These are phyloP conservation scores for Candida sanyiensis DNA, from an alignment of 805 yeast species.

Conservation along the genomic window DNA sequence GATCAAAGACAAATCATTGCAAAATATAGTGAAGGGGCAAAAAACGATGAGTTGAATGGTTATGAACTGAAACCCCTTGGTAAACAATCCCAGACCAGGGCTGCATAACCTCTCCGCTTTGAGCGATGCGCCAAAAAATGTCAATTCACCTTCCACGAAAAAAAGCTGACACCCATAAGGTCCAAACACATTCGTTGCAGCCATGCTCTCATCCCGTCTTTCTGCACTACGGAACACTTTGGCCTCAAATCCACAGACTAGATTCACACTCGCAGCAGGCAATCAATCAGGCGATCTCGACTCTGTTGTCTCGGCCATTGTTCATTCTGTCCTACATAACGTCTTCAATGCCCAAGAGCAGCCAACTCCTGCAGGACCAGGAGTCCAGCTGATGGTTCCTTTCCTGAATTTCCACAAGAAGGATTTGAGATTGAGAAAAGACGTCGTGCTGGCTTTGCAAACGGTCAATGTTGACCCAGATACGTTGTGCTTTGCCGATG, in stretches of 20 bases:
- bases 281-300: slow-evolving; percentile 88
- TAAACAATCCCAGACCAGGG: too few species aligned
- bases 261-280: slow-evolving; percentile 53
- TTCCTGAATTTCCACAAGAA: slow-evolving; percentile 62
- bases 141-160: too few species aligned
- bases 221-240: neutral
- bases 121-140: too few species aligned
- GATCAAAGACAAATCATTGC: too few species aligned
- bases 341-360: slow-evolving; percentile 26
- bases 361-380: slow-evolving; percentile 7
- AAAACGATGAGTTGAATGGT: too few species aligned
- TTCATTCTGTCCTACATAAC: slow-evolving; percentile 58
- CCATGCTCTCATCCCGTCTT: neutral
- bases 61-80: too few species aligned
- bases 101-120: too few species aligned
- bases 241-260: neutral
- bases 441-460: slow-evolving; percentile 51
- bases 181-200: too few species aligned
- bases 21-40: too few species aligned
- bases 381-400: slow-evolving; percentile 44
- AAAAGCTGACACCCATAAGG: too few species aligned
- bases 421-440: slow-evolving; percentile 68
- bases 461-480: slow-evolving; percentile 41
- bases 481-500: slow-evolving; percentile 62
- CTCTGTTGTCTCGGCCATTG: slow-evolving; percentile 71